phyloP scores from a whole-genome alignment of 352 stramenopile species.

The Phytophthora brassicae region DNA sequence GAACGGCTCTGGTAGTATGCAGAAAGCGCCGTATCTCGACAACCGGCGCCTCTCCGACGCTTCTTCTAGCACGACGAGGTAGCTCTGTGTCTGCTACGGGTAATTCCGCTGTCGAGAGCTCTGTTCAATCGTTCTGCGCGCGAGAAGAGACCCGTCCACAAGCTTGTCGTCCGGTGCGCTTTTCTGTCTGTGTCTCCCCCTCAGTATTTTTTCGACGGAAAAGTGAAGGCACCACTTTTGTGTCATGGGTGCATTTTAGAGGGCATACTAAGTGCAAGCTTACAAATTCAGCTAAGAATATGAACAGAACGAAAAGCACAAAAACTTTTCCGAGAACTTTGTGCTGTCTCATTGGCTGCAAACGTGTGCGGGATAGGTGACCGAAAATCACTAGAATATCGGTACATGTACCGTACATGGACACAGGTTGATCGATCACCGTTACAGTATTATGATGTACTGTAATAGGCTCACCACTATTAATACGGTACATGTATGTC shows the following conservation, averaged over 20 bases:
- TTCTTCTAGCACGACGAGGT: slow-evolving; percentile 18
- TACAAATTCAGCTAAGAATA: slow-evolving; percentile 7
- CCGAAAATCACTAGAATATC: not conserved
- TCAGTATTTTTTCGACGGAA: slow-evolving; percentile 14
- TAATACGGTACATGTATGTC: too few species aligned
- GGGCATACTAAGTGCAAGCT: slow-evolving; percentile 12
- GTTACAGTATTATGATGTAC: too few species aligned
- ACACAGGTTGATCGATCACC: too few species aligned
- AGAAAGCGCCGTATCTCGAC: slow-evolving; percentile 34
- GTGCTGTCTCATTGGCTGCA: slow-evolving; percentile 8
- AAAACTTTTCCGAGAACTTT: slow-evolving; percentile 11
- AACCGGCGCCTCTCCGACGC: slow-evolving; percentile 10
- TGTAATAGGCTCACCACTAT: not conserved
- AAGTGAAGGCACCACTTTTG: slow-evolving; percentile 14
- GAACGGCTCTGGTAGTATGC: slow-evolving; percentile 19
- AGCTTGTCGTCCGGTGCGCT: slow-evolving; percentile 13
- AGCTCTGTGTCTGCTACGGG: slow-evolving; percentile 15
- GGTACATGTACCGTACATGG: not conserved
- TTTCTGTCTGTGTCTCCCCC: slow-evolving; percentile 18
- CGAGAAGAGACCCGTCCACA: not conserved
- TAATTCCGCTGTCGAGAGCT: not conserved
- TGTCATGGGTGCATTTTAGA: slow-evolving; percentile 5
- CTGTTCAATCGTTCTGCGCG: not conserved
- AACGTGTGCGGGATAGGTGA: slow-evolving; percentile 19
- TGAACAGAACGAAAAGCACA: slow-evolving; percentile 11